A percentile compares a stretch with the other conserved stretches of the same genome.
phyloP scores from a whole-genome alignment of 1,139 yeast genomes.

The Yamadazyma membranifaciens region DNA sequence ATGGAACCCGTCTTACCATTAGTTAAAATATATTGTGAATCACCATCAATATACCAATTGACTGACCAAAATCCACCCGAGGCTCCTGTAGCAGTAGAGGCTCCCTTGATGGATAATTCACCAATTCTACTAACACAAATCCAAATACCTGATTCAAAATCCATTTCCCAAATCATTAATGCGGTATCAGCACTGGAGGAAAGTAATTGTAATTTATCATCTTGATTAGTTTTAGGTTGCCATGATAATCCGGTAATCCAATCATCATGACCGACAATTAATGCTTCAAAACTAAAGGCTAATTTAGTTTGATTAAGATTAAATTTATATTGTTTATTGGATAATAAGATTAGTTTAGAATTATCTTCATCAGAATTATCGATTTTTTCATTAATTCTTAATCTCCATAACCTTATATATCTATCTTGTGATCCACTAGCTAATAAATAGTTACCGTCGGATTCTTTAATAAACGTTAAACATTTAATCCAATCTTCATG shows the following conservation, averaged over 20 bases:
- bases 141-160: constrained; percentile 87
- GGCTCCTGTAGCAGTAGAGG: constrained; percentile 97
- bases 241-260: constrained; percentile 89
- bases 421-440: constrained; percentile 92
- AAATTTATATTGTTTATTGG: constrained; percentile 66
- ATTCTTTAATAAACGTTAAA: constrained; percentile 53
- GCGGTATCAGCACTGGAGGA: constrained; percentile 95
- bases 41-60: constrained; percentile 61
- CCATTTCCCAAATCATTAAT: constrained; percentile 95
- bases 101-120: constrained; percentile 92
- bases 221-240: constrained; percentile 49
- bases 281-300: constrained; percentile 82
- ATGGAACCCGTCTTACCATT: constrained; percentile 93
- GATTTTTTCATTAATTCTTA: constrained; percentile 55
- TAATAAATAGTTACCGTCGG: constrained; percentile 53
- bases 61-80: constrained; percentile 97
- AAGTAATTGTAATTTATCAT: constrained; percentile 53
- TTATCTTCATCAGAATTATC: constrained; percentile 58
- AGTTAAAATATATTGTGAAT: constrained; percentile 54
- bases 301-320: constrained; percentile 34
- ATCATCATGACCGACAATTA: constrained; percentile 97
- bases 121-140: constrained; percentile 79
- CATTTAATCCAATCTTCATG: constrained; percentile 95
- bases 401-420: constrained; percentile 83
- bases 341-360: constrained; percentile 50